Evolutionary conservation across 257 asterid genomes (phyloP), one percentile per base, ranked within the genome.

Genomic region (Lycium ferocissimum): DNA sequence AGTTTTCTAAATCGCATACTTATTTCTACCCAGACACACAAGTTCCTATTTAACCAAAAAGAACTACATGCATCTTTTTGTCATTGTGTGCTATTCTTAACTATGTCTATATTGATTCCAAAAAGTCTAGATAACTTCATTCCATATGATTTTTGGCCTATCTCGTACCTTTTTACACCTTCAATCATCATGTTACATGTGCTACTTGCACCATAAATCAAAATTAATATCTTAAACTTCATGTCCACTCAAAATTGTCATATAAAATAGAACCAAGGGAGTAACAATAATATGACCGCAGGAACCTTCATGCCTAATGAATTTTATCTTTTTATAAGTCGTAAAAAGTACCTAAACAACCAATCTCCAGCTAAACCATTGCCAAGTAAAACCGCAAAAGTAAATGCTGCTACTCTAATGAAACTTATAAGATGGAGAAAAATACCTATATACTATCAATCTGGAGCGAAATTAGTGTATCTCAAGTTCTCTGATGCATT

Each of bases 361-460:
- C 88, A 94, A 85, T 92, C 90, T 10, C 89, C 88, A 45, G 91
- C 91, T 72, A 85, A 89, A 90, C 91, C 89, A 79, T 89, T 87
- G 83, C 51, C 69, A n/a, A 66, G 20, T 69, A 37, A 69, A 20
- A 20, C 69, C 69, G 35, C 37, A 62, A 71, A 45, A 22, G 22
- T 26, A 76, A 51, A 2, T 20, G 22, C 22, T 6, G 38, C 65
- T 51, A 78, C 62, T 78, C 45, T 53, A 5, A 76, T 53, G 82
- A 53, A 78, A 14, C 40, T 26, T 78, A 78, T 53, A 53, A 75
- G 26, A 14, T 7, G 65, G 49, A 82, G 83, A 69, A 54, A 65
- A 83, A 40, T 70, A 85, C 83, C 80, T 57, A 83, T 54, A 83
- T 70, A 59, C 70, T 54, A 86, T 89, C 89, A 94, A 85, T 92